Conservation (phyloP, 805 yeast species). For the Wickerhamomyces chambardii region DNA sequence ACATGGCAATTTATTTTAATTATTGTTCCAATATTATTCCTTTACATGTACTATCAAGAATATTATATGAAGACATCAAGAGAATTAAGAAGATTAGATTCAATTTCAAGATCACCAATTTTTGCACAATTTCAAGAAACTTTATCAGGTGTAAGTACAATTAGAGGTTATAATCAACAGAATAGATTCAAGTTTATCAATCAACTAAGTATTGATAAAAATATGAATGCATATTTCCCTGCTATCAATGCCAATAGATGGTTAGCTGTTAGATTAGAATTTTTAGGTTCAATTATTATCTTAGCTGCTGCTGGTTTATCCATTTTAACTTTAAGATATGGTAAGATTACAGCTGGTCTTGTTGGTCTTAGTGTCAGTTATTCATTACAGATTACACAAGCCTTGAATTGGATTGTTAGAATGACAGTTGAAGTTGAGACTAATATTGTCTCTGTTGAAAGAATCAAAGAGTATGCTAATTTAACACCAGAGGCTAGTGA, state of each 20-base stretch:
- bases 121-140: slow-evolving; percentile 84
- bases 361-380: slow-evolving; percentile 93
- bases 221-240: too few relatives aligned
- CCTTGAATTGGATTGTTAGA: slow-evolving; percentile 95
- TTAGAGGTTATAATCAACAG: slow-evolving; percentile 65
- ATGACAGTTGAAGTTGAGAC: slow-evolving; percentile 99
- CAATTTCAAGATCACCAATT: slow-evolving; percentile 66
- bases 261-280: slow-evolving; percentile 92
- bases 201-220: slow-evolving; percentile 66
- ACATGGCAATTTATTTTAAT: slow-evolving; percentile 46
- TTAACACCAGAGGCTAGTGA: slow-evolving; percentile 81
- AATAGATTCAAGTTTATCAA: slow-evolving; percentile 56
- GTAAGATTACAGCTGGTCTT: slow-evolving; percentile 77
- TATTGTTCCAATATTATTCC: slow-evolving; percentile 29
- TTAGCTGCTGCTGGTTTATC: slow-evolving; percentile 80
- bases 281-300: slow-evolving; percentile 83
- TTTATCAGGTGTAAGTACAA: slow-evolving; percentile 64
- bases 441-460: slow-evolving; percentile 92
- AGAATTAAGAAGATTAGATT: slow-evolving; percentile 68
- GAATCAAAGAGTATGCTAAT: slow-evolving; percentile 82
- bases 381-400: slow-evolving; percentile 87
- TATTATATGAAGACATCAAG: slow-evolving; percentile 65
- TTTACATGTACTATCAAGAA: slow-evolving; percentile 64
- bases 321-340: too few relatives aligned
- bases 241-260: slow-evolving; percentile 89